Evolutionary conservation across 192 early-diverging fungal genomes (phyloP).

Genomic region (Coemansia sp.): DNA sequence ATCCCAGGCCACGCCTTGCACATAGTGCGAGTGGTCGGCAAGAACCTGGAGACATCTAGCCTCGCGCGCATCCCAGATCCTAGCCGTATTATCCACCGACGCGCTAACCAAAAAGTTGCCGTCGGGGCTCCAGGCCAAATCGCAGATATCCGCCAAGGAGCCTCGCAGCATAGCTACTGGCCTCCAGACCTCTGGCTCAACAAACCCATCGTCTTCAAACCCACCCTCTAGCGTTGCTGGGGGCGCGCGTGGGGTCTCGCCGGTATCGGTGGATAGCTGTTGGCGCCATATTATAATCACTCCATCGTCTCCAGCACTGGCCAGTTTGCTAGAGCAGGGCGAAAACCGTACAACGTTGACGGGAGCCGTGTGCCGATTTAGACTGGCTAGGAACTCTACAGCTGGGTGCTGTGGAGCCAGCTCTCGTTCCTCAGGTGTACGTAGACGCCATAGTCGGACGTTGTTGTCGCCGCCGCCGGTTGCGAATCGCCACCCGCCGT

Average conservation of each 20-base stretch:
- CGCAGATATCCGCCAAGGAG: slow-evolving; percentile 80
- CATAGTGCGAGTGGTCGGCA: slow-evolving; percentile 84
- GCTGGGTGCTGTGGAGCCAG: slow-evolving; percentile 32
- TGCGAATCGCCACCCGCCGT: slow-evolving; percentile 66
- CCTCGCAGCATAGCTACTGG: slow-evolving; percentile 70
- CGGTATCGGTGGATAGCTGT: background rate
- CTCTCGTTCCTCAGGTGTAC: slow-evolving; percentile 17
- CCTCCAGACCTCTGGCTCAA: slow-evolving; percentile 73
- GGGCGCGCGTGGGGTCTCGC: slow-evolving; percentile 6
- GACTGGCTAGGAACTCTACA: slow-evolving; percentile 77
- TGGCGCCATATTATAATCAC: slow-evolving; percentile 81
- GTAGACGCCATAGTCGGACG: slow-evolving; percentile 66
- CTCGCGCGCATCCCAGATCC: slow-evolving; percentile 78
- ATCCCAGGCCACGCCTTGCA: slow-evolving; percentile 98
- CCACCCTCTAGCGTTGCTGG: background rate
- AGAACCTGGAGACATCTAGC: slow-evolving; percentile 74
- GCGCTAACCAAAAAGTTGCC: slow-evolving; percentile 78
- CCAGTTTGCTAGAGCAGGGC: slow-evolving; percentile 68
- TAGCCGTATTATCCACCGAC: slow-evolving; percentile 82
- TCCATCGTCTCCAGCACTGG: slow-evolving; percentile 91
- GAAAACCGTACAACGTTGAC: slow-evolving; percentile 94
- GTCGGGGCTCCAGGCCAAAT: slow-evolving; percentile 91
- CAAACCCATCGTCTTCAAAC: slow-evolving; percentile 19
- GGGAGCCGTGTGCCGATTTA: slow-evolving; percentile 81
- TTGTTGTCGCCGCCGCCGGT: slow-evolving; percentile 89